These are phyloP conservation scores for Sporobolus alterniflorus DNA, from an alignment of 202 grass and related monocot genomes.

Conservation along the genomic window DNA sequence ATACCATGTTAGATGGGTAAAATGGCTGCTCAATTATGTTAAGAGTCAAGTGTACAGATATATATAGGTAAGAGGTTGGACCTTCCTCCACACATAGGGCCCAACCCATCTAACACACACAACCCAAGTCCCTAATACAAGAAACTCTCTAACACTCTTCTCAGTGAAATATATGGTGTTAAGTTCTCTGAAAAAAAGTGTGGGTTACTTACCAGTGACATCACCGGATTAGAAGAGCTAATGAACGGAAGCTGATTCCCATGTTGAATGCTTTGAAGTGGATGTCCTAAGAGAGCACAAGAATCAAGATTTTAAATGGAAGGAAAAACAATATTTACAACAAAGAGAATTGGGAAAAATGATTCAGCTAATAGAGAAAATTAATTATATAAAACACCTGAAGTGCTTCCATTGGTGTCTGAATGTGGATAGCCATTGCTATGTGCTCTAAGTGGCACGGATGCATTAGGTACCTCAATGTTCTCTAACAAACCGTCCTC, in stretches of 20 bases:
- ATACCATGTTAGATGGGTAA: too few relatives aligned
- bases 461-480: slow-evolving; percentile 62
- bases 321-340: background rate
- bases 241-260: slow-evolving; percentile 79
- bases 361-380: slow-evolving; percentile 17
- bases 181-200: background rate
- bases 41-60: too few relatives aligned
- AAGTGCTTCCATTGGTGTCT: slow-evolving; percentile 56
- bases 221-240: slow-evolving; percentile 90
- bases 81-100: too few relatives aligned
- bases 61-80: too few relatives aligned
- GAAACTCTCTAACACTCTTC: too few relatives aligned
- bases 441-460: slow-evolving; percentile 26
- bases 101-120: too few relatives aligned
- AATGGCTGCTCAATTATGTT: too few relatives aligned
- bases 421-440: slow-evolving; percentile 41
- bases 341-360: background rate
- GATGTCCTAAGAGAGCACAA: slow-evolving; percentile 39
- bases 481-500: slow-evolving; percentile 79
- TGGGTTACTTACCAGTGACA: slow-evolving; percentile 80
- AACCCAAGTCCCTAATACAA: too few relatives aligned
- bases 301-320: slow-evolving; percentile 26
- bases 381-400: slow-evolving; percentile 51
- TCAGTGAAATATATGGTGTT: background rate
- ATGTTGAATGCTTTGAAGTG: slow-evolving; percentile 45